phyloP scores from a whole-genome alignment of 164 flowering plant genomes.

The Sedum album region DNA sequence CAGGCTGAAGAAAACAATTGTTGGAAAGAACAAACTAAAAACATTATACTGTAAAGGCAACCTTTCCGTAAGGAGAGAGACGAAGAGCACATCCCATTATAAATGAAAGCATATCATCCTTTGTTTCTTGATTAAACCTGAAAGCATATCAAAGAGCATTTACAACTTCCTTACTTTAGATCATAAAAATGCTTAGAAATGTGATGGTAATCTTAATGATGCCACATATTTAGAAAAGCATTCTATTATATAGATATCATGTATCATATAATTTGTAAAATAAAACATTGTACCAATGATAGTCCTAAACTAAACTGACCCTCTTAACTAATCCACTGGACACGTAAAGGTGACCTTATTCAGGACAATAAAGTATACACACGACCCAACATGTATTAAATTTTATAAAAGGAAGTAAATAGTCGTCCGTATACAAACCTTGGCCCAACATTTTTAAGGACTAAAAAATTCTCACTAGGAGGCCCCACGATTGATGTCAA shows the following conservation, averaged over 20 bases:
- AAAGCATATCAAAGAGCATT: background rate
- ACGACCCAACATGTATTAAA: too few relatives aligned
- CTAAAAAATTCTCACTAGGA: constrained; percentile 34
- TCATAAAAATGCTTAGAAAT: too few relatives aligned
- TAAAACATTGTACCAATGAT: too few relatives aligned
- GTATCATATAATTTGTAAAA: too few relatives aligned
- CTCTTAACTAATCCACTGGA: background rate
- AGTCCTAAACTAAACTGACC: background rate
- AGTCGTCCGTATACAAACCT: constrained; percentile 32
- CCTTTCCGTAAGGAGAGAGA: constrained; percentile 72
- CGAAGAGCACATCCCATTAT: constrained; percentile 45
- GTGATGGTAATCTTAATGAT: too few relatives aligned
- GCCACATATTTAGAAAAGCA: too few relatives aligned
- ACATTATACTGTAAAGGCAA: constrained; percentile 13
- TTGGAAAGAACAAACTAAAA: background rate
- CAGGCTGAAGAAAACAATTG: background rate
- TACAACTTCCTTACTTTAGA: background rate
- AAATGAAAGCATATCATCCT: constrained; percentile 38
- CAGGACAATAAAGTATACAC: background rate
- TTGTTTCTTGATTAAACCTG: constrained; percentile 59
- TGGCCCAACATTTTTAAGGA: constrained; percentile 39
- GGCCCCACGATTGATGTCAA: constrained; percentile 52
- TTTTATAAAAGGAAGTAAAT: background rate
- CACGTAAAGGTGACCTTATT: too few relatives aligned
- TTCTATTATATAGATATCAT: too few relatives aligned